A percentile compares a stretch with the other conserved stretches of the same genome.
phyloP scores from a whole-genome alignment of 2,329 filamentous ascomycete species.

The Penicillium sp. region DNA sequence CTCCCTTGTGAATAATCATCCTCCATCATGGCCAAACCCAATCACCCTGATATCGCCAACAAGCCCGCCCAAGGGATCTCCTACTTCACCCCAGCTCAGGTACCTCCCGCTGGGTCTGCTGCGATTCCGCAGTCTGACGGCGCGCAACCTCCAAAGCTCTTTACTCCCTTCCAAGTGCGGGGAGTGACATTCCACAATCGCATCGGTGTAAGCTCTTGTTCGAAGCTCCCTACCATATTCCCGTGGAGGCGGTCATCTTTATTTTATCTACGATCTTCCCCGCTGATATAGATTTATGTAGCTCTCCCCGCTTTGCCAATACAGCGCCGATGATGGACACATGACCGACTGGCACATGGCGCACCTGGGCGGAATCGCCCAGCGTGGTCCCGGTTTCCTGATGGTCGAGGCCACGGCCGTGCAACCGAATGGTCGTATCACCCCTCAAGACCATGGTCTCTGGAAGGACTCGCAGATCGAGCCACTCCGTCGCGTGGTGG shows the following conservation, averaged over 20 bases:
- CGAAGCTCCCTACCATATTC: not conserved
- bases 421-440: slow-evolving; percentile 76
- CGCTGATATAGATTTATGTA: slow-evolving; percentile 18
- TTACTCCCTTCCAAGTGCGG: slow-evolving; percentile 61
- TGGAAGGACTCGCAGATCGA: slow-evolving; percentile 85
- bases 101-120: slow-evolving; percentile 41
- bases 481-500: slow-evolving; percentile 67
- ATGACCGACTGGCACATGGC: slow-evolving; percentile 80
- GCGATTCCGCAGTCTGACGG: slow-evolving; percentile 47
- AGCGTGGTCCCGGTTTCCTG: slow-evolving; percentile 73
- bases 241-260: not conserved
- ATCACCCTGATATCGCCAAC: slow-evolving; percentile 37
- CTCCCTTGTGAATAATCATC: too few species aligned
- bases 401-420: slow-evolving; percentile 81
- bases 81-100: slow-evolving; percentile 46
- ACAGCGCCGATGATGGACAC: slow-evolving; percentile 71
- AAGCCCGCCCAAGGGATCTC: slow-evolving; percentile 47
- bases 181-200: slow-evolving; percentile 70
- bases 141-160: slow-evolving; percentile 58
- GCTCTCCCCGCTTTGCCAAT: slow-evolving; percentile 69
- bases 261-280: not conserved
- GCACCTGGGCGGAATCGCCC: slow-evolving; percentile 77
- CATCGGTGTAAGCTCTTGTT: slow-evolving; percentile 54
- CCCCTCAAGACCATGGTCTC: slow-evolving; percentile 63
- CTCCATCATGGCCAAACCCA: slow-evolving; percentile 7